Evolutionary conservation across 2,329 filamentous ascomycete genomes (phyloP).

Genomic region (Trichoderma sp.): DNA sequence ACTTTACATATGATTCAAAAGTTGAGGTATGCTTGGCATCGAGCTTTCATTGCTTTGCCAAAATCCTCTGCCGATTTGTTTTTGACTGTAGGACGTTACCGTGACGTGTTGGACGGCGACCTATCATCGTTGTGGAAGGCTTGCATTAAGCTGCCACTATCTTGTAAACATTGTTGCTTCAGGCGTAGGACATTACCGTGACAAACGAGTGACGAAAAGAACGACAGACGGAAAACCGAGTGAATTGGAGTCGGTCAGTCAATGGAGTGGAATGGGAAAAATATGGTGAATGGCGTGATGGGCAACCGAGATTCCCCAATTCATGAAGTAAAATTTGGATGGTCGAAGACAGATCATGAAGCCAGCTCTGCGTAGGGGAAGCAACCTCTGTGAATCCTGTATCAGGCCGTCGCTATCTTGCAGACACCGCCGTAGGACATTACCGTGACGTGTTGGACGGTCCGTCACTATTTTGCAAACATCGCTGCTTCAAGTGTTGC

Average conservation of each 20-base stretch:
- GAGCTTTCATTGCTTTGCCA: not conserved
- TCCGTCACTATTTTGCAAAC: not conserved
- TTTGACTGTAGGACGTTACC: not conserved
- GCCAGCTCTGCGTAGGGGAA: not conserved
- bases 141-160: not conserved
- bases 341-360: not conserved
- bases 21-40: not conserved
- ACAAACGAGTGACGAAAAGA: conserved; percentile 7
- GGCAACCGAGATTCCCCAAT: not conserved
- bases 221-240: conserved; percentile 17
- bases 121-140: not conserved
- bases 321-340: not conserved
- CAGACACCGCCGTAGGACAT: not conserved
- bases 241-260: conserved; percentile 12
- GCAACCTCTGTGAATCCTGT: not conserved
- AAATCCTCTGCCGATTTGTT: not conserved
- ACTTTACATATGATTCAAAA: not conserved
- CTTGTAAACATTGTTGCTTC: not conserved
- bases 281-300: conserved; percentile 13
- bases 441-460: not conserved
- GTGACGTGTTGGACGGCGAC: not conserved
- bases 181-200: not conserved
- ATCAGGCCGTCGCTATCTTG: no score
- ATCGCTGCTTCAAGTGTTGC: not conserved
- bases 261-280: conserved; percentile 9